These are phyloP conservation scores for Ceratocystis cacaofunesta DNA, from an alignment of 2,329 filamentous ascomycete genomes.

Conservation along the genomic window DNA sequence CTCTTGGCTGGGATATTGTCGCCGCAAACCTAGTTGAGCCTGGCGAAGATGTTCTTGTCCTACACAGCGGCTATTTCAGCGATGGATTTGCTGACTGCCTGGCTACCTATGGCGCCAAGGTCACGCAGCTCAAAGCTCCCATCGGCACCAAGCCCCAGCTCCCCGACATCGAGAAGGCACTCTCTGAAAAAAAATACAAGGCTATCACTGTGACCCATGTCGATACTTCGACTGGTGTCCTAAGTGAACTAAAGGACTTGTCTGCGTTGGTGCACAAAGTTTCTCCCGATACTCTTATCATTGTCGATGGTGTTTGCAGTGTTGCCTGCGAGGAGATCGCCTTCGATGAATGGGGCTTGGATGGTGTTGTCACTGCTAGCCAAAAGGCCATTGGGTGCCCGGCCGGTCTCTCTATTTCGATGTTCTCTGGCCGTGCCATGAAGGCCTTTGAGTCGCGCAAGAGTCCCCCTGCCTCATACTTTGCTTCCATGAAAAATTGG, in stretches of 20 bases:
- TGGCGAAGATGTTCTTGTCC: conserved; percentile 78
- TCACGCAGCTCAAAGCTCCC: conserved; percentile 76
- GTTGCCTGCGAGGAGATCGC: conserved; percentile 91
- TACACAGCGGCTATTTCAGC: conserved; percentile 94
- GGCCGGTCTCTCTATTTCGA: conserved; percentile 83
- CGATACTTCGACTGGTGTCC: conserved; percentile 89
- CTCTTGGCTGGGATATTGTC: conserved; percentile 90
- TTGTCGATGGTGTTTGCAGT: conserved; percentile 94
- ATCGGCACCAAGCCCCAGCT: conserved; percentile 80
- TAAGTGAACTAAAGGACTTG: conserved; percentile 77
- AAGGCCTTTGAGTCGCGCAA: conserved; percentile 66
- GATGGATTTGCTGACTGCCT: conserved; percentile 91
- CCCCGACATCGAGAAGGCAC: conserved; percentile 71
- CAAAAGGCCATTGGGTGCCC: conserved; percentile 96
- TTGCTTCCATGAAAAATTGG: conserved; percentile 96
- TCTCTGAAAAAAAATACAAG: conserved; percentile 89
- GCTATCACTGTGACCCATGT: conserved; percentile 89
- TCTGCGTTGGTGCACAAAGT: conserved; percentile 71
- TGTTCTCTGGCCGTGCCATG: conserved; percentile 82
- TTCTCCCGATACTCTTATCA: conserved; percentile 76
- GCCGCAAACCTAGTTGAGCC: conserved; percentile 84
- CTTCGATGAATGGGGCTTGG: conserved; percentile 88
- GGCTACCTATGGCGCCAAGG: conserved; percentile 75
- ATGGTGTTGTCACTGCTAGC: conserved; percentile 83
- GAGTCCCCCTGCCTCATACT: conserved; percentile 74